These are phyloP conservation scores for Gliomastix tumulicola DNA, from an alignment of 2,329 filamentous ascomycete genomes.

Conservation along the genomic window DNA sequence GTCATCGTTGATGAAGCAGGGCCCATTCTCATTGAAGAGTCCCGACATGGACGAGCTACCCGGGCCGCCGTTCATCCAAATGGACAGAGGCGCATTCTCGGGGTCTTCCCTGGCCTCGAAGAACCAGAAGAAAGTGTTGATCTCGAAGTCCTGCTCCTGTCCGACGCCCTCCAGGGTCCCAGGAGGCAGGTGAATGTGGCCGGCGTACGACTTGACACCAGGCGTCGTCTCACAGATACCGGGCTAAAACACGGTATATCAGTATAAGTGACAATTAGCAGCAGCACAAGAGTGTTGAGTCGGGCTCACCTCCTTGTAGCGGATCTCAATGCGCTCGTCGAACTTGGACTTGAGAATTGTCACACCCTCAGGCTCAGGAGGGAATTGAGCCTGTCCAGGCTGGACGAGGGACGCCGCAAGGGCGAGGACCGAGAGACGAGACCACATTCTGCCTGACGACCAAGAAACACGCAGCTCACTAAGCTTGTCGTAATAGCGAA, in stretches of 20 bases:
- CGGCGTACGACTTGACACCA: conserved; percentile 58
- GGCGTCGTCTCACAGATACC: conserved; percentile 48
- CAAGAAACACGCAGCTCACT: too few species aligned
- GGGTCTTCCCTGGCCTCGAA: conserved; percentile 34
- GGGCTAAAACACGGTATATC: conserved; percentile 32
- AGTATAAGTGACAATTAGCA: conserved; percentile 1
- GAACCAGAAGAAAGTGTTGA: conserved; percentile 46
- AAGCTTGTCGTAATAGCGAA: too few species aligned
- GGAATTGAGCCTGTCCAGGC: conserved; percentile 15
- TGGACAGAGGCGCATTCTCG: conserved; percentile 34
- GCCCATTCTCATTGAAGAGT: conserved; percentile 54
- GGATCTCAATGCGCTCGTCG: conserved; percentile 51
- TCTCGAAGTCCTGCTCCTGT: conserved; percentile 36
- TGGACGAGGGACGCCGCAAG: neutral
- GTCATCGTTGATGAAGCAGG: conserved; percentile 39
- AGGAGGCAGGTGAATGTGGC: conserved; percentile 52
- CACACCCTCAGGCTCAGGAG: conserved; percentile 20
- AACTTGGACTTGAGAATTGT: conserved; percentile 51
- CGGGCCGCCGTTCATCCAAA: conserved; percentile 64
- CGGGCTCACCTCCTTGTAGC: conserved; percentile 46
- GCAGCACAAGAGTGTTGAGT: too few species aligned
- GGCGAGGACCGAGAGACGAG: neutral
- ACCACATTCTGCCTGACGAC: conserved; percentile 1
- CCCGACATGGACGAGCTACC: conserved; percentile 59
- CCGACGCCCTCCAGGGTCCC: conserved; percentile 29